Conservation (phyloP, 1,139 yeast genomes). For the Komagataea norvegica region DNA sequence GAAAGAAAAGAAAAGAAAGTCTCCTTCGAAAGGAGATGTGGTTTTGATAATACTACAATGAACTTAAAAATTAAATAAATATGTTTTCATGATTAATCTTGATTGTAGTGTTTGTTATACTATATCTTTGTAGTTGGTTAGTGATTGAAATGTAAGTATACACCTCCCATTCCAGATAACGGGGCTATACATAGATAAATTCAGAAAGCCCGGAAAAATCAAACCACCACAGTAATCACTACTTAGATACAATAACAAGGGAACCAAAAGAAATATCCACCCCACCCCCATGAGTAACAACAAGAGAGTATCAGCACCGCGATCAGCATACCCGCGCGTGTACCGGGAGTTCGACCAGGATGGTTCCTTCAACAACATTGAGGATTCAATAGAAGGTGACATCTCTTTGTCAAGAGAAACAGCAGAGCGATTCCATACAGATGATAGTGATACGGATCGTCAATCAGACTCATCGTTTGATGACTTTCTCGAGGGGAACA, state of each 20-base stretch:
- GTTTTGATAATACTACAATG: too few relatives aligned
- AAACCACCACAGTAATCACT: too few relatives aligned
- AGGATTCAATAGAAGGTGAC: constrained; percentile 24
- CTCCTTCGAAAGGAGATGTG: constrained; percentile 9
- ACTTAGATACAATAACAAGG: too few relatives aligned
- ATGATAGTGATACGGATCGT: constrained; percentile 5
- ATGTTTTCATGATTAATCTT: constrained; percentile 7
- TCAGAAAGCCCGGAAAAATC: too few relatives aligned
- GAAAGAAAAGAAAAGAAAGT: too few relatives aligned
- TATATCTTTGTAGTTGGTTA: too few relatives aligned
- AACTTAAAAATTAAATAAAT: constrained; percentile 1
- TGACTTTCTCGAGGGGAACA: constrained; percentile 12
- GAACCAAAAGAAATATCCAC: too few relatives aligned
- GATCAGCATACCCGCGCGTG: constrained; percentile 22
- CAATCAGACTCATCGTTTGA: constrained; percentile 18
- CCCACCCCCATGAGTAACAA: too few relatives aligned
- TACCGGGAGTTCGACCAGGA: constrained; percentile 16
- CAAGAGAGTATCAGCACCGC: constrained; percentile 17
- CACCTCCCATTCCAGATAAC: too few relatives aligned
- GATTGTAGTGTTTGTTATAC: too few relatives aligned
- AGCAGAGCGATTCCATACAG: neutral
- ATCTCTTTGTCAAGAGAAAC: constrained; percentile 16
- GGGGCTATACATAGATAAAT: too few relatives aligned
- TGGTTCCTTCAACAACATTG: constrained; percentile 18
- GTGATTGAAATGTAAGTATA: too few relatives aligned